These are phyloP conservation scores for Tubosaeta sp. DNA, from an alignment of 768 basidiomycete genomes.

Conservation along the genomic window DNA sequence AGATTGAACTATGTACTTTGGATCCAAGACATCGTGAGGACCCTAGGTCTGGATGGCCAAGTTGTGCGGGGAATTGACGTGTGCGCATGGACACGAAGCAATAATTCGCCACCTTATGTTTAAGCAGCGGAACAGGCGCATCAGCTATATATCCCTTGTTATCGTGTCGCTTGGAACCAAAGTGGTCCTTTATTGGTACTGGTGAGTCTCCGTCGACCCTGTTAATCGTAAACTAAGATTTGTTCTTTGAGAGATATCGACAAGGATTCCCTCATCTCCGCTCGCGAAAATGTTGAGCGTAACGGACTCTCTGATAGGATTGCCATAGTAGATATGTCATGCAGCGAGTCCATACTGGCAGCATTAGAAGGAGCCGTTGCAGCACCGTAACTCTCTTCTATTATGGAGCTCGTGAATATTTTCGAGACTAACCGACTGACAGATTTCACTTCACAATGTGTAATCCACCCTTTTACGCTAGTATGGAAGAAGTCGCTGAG, in stretches of 20 bases:
- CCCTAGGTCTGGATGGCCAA: slow-evolving; percentile 19
- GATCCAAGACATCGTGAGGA: slow-evolving; percentile 65
- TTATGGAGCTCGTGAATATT: neutral
- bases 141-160: slow-evolving; percentile 88
- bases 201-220: slow-evolving; percentile 37
- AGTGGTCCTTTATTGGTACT: slow-evolving; percentile 64
- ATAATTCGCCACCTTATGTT: neutral
- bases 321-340: slow-evolving; percentile 36
- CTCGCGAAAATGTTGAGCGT: slow-evolving; percentile 49
- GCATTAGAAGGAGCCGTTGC: slow-evolving; percentile 11
- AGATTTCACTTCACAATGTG: slow-evolving; percentile 86
- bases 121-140: slow-evolving; percentile 78
- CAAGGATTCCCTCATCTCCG: slow-evolving; percentile 49
- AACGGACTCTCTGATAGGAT: slow-evolving; percentile 59
- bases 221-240: neutral
- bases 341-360: slow-evolving; percentile 42
- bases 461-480: slow-evolving; percentile 95
- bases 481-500: slow-evolving; percentile 56
- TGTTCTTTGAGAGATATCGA: slow-evolving; percentile 72
- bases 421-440: neutral
- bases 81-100: slow-evolving; percentile 38
- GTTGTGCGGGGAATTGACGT: slow-evolving; percentile 63
- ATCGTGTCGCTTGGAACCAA: slow-evolving; percentile 46
- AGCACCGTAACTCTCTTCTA: slow-evolving; percentile 4
- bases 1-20: slow-evolving; percentile 88